Percentiles rank a stretch among this genome's conserved stretches.
Conservation (phyloP, 2,329 filamentous ascomycete genomes). For the Aureobasidium lini region DNA sequence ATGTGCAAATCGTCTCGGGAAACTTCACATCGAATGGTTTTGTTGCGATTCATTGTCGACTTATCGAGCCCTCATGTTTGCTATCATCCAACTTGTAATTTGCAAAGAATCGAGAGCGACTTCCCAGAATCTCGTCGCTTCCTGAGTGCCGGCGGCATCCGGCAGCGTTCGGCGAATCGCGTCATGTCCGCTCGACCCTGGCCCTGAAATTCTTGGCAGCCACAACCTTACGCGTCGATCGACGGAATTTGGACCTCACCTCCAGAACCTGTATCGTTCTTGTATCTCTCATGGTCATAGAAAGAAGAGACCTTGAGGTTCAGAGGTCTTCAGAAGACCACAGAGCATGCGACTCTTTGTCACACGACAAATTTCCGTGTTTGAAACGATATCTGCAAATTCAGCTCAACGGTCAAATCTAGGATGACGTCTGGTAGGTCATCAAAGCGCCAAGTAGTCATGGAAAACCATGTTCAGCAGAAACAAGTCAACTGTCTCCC, state of each 20-base stretch:
- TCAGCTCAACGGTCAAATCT: background rate
- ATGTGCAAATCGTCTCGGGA: no score
- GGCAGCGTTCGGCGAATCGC: background rate
- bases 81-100: no score
- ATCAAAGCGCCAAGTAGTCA: background rate
- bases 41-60: no score
- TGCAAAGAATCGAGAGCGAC: background rate
- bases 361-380: background rate
- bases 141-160: background rate
- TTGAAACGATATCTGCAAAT: background rate
- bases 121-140: background rate
- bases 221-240: background rate
- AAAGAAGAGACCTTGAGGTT: no score
- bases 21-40: no score
- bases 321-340: background rate
- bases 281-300: no score
- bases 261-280: background rate
- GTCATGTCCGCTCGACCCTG: background rate
- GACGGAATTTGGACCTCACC: background rate
- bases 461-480: background rate
- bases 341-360: background rate
- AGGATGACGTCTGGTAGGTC: background rate
- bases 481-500: background rate
- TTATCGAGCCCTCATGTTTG: no score
- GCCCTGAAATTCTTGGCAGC: background rate